phyloP scores from a whole-genome alignment of 2,329 filamentous ascomycete genomes.

The Chaetothyriales sp. region DNA sequence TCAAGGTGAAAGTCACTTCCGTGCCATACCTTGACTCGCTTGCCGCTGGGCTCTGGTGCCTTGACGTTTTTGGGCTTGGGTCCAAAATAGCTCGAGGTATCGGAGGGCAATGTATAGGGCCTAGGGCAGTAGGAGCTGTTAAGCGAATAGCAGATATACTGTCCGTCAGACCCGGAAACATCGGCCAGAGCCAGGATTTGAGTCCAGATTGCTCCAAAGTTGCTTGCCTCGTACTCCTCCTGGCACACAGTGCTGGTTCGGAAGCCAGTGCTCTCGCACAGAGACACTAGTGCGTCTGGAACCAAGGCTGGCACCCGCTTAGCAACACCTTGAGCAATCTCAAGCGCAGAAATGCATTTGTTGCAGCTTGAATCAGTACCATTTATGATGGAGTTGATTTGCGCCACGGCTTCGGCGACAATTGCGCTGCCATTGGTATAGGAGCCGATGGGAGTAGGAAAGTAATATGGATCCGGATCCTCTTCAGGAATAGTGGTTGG shows the following conservation, averaged over 20 bases:
- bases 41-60: slow-evolving; percentile 34
- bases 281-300: slow-evolving; percentile 35
- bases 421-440: slow-evolving; percentile 22
- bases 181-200: slow-evolving; percentile 41
- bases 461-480: slow-evolving; percentile 37
- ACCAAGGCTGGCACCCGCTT: slow-evolving; percentile 34
- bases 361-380: slow-evolving; percentile 33
- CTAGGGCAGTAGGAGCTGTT: slow-evolving; percentile 33
- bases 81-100: slow-evolving; percentile 36
- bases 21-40: slow-evolving; percentile 41
- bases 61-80: slow-evolving; percentile 35
- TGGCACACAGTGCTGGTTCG: slow-evolving; percentile 34
- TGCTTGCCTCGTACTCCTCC: slow-evolving; percentile 32
- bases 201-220: slow-evolving; percentile 42
- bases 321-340: slow-evolving; percentile 36
- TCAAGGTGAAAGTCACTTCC: slow-evolving; percentile 43
- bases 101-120: slow-evolving; percentile 31
- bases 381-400: slow-evolving; percentile 33
- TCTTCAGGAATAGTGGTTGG: slow-evolving; percentile 36
- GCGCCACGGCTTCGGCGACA: slow-evolving; percentile 23
- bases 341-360: slow-evolving; percentile 38
- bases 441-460: slow-evolving; percentile 33
- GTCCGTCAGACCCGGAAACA: slow-evolving; percentile 39
- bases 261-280: slow-evolving; percentile 37
- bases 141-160: slow-evolving; percentile 41